Percentiles rank a stretch among this genome's conserved stretches.
Evolutionary conservation across 2,329 filamentous ascomycete species (phyloP).

Genomic region (Aspergillus jensenii): DNA sequence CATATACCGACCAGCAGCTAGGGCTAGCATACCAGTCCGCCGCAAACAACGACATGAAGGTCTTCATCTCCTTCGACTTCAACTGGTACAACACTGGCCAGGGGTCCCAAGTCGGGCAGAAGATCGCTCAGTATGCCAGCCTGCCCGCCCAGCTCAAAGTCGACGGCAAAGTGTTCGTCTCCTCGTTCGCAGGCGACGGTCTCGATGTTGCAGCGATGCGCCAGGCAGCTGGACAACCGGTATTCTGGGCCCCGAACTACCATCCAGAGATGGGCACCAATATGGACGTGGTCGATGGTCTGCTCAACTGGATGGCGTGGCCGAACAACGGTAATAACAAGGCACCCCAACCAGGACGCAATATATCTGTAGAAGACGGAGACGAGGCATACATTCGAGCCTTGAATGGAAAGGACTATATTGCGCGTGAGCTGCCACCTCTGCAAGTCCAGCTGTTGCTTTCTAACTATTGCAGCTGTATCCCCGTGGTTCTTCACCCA

Average conservation of each 20-base stretch:
- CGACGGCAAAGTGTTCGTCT: conserved; percentile 53
- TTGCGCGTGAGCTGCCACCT: conserved; percentile 46
- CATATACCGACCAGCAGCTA: conserved; percentile 46
- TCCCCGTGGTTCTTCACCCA: conserved; percentile 56
- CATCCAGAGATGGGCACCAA: conserved; percentile 41
- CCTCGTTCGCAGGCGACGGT: conserved; percentile 53
- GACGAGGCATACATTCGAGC: conserved; percentile 38
- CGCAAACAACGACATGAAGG: conserved; percentile 49
- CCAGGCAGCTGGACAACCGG: conserved; percentile 42
- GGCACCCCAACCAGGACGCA: conserved; percentile 43
- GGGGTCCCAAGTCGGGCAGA: conserved; percentile 43
- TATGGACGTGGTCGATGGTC: conserved; percentile 39
- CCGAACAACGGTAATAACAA: conserved; percentile 48
- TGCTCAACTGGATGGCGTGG: conserved; percentile 49
- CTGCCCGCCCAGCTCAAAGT: conserved; percentile 51
- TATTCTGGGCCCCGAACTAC: conserved; percentile 55
- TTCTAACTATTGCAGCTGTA: conserved; percentile 29
- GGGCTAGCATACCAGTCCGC: conserved; percentile 52
- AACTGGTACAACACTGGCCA: conserved; percentile 47
- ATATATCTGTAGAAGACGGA: conserved; percentile 42
- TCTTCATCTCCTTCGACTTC: conserved; percentile 60
- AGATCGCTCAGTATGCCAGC: conserved; percentile 48
- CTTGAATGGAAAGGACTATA: conserved; percentile 47
- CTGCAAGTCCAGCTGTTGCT: conserved; percentile 12
- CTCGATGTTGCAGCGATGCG: conserved; percentile 46